Conservation (phyloP, 805 yeast genomes). For the Saccharomycopsis malanga region DNA sequence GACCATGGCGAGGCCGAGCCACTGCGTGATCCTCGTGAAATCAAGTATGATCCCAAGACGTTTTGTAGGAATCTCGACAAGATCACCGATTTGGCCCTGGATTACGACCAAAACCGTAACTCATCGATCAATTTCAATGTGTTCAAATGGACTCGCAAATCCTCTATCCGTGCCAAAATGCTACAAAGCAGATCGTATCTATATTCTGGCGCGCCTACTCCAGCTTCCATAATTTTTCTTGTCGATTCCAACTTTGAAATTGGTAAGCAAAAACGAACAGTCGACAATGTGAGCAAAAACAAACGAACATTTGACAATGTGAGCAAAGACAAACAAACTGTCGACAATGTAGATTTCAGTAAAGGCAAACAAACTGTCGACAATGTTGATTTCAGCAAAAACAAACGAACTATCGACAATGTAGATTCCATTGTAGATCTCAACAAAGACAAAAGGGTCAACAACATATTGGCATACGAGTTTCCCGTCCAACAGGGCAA, state of each 20-base stretch:
- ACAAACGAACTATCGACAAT: neutral
- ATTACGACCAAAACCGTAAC: constrained; percentile 22
- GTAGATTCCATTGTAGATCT: neutral
- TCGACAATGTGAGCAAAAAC: neutral
- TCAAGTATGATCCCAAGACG: constrained; percentile 1
- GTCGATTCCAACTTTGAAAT: constrained; percentile 15
- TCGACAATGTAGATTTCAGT: neutral
- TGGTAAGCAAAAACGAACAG: neutral
- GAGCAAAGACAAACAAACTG: neutral
- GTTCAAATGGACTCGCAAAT: constrained; percentile 30
- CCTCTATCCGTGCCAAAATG: constrained; percentile 27
- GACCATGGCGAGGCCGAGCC: constrained; percentile 1
- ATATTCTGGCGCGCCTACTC: constrained; percentile 36
- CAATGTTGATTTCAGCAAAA: too few species aligned
- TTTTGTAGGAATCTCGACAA: constrained; percentile 15
- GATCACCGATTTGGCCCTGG: constrained; percentile 10
- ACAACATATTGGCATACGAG: constrained; percentile 17
- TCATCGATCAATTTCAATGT: constrained; percentile 35
- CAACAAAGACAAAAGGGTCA: constrained; percentile 1
- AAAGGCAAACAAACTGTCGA: too few species aligned
- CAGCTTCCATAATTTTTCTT: constrained; percentile 28
- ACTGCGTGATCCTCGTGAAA: constrained; percentile 6
- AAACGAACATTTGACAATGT: neutral
- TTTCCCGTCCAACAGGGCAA: constrained; percentile 18
- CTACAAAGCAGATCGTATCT: constrained; percentile 35